Conservation (phyloP, 495 filamentous ascomycete genomes). For the Neurospora tetraspora region DNA sequence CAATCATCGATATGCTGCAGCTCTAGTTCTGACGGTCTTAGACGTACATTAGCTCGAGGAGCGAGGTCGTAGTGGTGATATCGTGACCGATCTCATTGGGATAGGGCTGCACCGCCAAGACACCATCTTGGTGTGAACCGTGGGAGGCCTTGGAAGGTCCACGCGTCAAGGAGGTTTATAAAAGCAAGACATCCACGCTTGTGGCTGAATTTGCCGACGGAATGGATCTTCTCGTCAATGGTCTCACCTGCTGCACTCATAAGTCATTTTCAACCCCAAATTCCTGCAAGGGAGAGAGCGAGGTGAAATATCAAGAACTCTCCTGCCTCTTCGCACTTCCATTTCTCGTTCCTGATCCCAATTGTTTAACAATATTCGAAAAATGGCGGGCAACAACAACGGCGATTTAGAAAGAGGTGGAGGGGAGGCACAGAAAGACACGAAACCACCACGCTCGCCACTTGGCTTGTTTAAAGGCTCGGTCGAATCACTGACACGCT, state of each 20-base stretch:
- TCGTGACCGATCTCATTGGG: neutral
- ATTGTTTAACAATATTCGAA: neutral
- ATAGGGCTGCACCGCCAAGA: neutral
- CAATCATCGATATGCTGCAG: neutral
- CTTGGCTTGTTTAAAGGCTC: conserved; percentile 11
- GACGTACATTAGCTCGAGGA: neutral
- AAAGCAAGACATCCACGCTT: neutral
- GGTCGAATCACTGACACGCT: conserved; percentile 1
- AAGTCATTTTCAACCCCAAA: neutral
- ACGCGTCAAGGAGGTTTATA: neutral
- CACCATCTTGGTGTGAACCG: neutral
- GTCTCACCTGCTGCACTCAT: neutral
- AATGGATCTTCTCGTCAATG: neutral
- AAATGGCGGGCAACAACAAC: conserved; percentile 4
- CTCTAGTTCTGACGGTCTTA: neutral
- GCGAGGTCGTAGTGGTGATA: neutral
- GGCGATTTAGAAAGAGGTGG: neutral
- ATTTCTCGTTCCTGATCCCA: neutral
- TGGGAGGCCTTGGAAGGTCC: neutral
- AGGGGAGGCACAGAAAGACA: neutral
- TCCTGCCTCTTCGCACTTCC: neutral
- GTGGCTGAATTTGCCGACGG: neutral
- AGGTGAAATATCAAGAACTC: neutral
- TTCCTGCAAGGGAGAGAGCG: neutral
- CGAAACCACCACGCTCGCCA: conserved; percentile 1